Evolutionary conservation across 345 rosid species (phyloP), one percentile per base, ranked within the genome.

Genomic region (Boechera retrofracta): DNA sequence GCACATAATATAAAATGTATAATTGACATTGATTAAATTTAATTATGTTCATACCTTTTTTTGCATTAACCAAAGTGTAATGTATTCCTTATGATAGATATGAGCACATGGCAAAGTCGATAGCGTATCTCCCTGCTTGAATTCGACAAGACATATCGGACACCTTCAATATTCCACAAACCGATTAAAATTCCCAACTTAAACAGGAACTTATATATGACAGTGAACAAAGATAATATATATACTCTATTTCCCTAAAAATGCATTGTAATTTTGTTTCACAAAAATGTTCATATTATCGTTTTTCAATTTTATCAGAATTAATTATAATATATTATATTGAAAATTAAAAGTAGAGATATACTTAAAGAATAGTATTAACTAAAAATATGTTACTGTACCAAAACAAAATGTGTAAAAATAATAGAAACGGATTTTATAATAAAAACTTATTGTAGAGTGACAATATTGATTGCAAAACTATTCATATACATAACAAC

Each of bases 81-180:
- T 69, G 54, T 42, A 55, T 21, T 55, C 16, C 24, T 55, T 41
- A n/a, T 69, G 42, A 10, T 31, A 55, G 53, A 15, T 55, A 41
- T 69, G 73, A 39, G 6, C 38, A 69, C 73, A 69, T 42, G 73
- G 73, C 73, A 69, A 42, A 54, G 53, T 69, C 26, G 16, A 26
- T 6, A 69, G 5, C 63, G 5, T 55, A 55, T 69, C 62, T 53
- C 49, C 62, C 3, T 38, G 0, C 24, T 12, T 8, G 4, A 1
- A 39, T 7, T 38, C 63, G 26, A 26, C n/a, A 0, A 51, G 38
- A 24, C 73, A 69, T 52, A 69, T 69, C 8, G 73, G 42, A 44
- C 74, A 70, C 32, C 65, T 70, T 3, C 53, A 55, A 26, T 57
- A 18, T 53, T 47, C 7, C 53, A 38, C 18, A 57, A 39, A 47